A percentile compares a stretch with the other conserved stretches of the same genome.
These are phyloP conservation scores for Capsella rubella DNA, from an alignment of 441 rosid genomes.

Conservation along the genomic window DNA sequence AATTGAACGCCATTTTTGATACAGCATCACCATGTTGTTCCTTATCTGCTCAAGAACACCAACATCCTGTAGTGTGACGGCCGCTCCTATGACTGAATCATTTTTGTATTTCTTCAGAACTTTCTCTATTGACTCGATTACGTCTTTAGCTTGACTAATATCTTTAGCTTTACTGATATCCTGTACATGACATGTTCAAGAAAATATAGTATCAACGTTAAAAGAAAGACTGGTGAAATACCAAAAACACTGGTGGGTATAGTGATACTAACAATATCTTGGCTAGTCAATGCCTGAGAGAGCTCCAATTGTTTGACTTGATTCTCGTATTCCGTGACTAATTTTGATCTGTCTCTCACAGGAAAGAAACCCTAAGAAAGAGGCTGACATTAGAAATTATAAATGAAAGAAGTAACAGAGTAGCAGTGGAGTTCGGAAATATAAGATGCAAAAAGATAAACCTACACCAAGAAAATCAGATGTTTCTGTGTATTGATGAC, in stretches of 20 bases:
- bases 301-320: conserved; percentile 66
- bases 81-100: conserved; percentile 50
- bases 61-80: conserved; percentile 55
- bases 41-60: conserved; percentile 64
- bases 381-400: conserved; percentile 31
- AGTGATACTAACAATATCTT: conserved; percentile 56
- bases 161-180: conserved; percentile 58
- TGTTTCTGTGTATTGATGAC: conserved; percentile 98
- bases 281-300: conserved; percentile 57
- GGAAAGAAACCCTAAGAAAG: conserved; percentile 91
- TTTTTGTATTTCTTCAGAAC: conserved; percentile 54
- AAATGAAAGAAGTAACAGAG: conserved; percentile 14
- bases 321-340: conserved; percentile 62
- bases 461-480: conserved; percentile 98
- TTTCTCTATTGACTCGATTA: conserved; percentile 57
- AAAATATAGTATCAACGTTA: conserved; percentile 29
- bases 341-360: conserved; percentile 88
- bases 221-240: conserved; percentile 23
- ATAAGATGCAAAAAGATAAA: conserved; percentile 39
- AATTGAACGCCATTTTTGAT: conserved; percentile 83
- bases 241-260: conserved; percentile 14
- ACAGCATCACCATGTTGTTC: conserved; percentile 61
- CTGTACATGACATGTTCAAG: conserved; percentile 53
- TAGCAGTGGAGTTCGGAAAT: conserved; percentile 4
- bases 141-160: conserved; percentile 68